Evolutionary conservation across 192 early-diverging fungal genomes (phyloP).

Genomic region (Backusella liffmaniae): DNA sequence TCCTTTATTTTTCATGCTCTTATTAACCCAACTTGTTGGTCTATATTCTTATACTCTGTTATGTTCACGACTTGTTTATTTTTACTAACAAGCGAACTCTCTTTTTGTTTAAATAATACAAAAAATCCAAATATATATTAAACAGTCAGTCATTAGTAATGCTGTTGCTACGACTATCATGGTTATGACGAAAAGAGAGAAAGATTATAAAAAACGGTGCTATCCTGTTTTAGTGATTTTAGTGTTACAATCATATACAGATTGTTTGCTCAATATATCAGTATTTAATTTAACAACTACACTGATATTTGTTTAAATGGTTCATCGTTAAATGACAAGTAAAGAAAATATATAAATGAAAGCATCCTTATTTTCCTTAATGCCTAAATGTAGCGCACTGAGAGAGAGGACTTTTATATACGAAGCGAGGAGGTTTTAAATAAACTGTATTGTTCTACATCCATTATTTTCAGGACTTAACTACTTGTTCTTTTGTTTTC

Average conservation of each 20-base stretch:
- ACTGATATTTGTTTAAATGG: neutral
- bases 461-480: neutral
- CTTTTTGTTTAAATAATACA: neutral
- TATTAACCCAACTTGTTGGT: neutral
- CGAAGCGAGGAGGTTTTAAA: neutral
- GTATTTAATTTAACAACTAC: neutral
- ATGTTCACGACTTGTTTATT: neutral
- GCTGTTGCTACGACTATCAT: neutral
- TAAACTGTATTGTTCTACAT: neutral
- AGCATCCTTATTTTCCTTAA: neutral
- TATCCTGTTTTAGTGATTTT: neutral
- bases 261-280: neutral
- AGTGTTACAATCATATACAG: neutral
- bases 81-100: neutral
- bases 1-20: conserved; percentile 1
- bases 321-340: no score
- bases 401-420: neutral
- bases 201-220: no score
- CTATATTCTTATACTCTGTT: neutral
- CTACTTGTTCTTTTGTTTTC: neutral
- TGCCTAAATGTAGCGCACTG: neutral
- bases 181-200: neutral
- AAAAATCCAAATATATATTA: neutral
- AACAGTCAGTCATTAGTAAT: neutral
- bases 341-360: no score